A percentile compares a stretch with the other conserved stretches of the same genome.
Conservation (phyloP, 306 rosid genomes). For the Citrullus colocynthis region DNA sequence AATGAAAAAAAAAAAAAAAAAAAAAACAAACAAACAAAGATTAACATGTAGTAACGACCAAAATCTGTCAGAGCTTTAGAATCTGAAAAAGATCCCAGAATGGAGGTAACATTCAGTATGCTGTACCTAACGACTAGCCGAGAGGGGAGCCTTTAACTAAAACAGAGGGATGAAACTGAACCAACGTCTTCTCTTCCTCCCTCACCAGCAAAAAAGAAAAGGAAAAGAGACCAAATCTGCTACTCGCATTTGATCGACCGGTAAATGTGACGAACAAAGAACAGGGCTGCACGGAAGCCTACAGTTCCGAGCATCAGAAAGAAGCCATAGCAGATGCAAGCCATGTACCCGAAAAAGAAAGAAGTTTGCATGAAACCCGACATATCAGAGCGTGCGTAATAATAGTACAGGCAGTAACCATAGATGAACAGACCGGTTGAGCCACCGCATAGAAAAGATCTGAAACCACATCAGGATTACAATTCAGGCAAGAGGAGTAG, state of each 20-base stretch:
- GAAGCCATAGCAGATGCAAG: constrained; percentile 97
- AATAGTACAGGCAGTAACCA: constrained; percentile 90
- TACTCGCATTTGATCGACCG: constrained; percentile 97
- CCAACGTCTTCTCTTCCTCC: constrained; percentile 4
- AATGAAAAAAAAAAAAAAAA: background rate
- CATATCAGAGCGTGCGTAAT: constrained; percentile 88
- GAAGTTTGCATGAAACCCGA: constrained; percentile 96
- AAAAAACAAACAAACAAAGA: background rate
- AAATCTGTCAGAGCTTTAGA: background rate
- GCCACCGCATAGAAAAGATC: constrained; percentile 96
- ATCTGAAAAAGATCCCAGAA: constrained; percentile 2
- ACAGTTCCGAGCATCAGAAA: constrained; percentile 91
- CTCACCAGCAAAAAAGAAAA: background rate
- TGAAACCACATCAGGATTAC: constrained; percentile 15
- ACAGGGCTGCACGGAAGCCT: constrained; percentile 82
- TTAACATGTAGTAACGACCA: background rate
- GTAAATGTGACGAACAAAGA: constrained; percentile 92
- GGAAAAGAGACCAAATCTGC: background rate
- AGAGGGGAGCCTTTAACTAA: background rate
- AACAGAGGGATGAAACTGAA: constrained; percentile 5
- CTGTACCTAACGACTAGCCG: background rate
- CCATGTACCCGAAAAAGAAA: constrained; percentile 97
- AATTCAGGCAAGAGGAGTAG: background rate
- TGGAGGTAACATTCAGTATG: background rate
- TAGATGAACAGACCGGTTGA: constrained; percentile 96